Conservation (phyloP, 306 rosid genomes). For the Begonia loranthoides region DNA sequence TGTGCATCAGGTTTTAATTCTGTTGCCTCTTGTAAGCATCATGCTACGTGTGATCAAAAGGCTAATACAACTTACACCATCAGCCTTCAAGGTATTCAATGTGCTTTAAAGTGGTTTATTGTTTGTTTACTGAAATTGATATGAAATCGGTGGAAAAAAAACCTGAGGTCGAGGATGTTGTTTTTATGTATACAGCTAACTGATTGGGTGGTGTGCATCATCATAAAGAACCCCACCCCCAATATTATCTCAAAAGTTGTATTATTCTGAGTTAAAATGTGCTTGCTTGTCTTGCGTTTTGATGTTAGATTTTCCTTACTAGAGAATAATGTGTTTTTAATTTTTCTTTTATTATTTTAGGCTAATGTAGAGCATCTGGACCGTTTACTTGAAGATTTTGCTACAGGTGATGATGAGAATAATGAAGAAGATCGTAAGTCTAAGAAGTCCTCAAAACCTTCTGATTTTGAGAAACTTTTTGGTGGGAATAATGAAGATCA, state of each 20-base stretch:
- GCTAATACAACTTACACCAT: conserved; percentile 69
- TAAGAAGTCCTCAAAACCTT: conserved; percentile 47
- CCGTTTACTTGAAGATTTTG: conserved; percentile 63
- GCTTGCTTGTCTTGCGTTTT: no score
- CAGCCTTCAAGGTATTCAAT: conserved; percentile 51
- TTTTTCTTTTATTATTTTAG: conserved; percentile 23
- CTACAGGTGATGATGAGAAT: conserved; percentile 39
- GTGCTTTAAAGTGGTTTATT: not conserved
- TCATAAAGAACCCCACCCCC: no score
- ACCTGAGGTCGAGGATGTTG: no score
- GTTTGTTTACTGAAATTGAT: not conserved
- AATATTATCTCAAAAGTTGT: no score
- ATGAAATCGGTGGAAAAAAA: no score
- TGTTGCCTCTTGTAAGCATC: conserved; percentile 66
- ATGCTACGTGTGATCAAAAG: conserved; percentile 67
- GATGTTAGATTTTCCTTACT: not conserved
- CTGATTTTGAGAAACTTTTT: conserved; percentile 69
- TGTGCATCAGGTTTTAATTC: conserved; percentile 56
- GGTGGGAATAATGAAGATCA: conserved; percentile 68
- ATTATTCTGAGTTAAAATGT: no score
- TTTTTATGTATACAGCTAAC: no score
- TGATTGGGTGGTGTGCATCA: no score
- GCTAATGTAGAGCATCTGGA: conserved; percentile 60
- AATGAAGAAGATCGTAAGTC: conserved; percentile 18
- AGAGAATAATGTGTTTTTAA: no score